Conservation (phyloP, 805 yeast genomes). For the Saccharomyces jurei region DNA sequence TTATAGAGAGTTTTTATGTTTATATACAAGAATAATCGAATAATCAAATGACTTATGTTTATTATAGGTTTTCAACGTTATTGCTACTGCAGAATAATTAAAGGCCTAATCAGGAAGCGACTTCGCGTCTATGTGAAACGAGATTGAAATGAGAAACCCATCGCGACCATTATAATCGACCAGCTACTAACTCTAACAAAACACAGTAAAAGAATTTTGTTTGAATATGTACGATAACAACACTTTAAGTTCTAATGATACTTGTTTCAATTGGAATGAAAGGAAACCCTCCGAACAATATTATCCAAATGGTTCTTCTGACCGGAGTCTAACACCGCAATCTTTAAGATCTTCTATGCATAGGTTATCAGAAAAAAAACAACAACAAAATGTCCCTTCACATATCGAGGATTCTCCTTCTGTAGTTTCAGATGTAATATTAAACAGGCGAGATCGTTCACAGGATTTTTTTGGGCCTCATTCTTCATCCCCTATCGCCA, state of each 20-base stretch:
- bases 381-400: neutral
- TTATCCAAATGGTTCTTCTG: neutral
- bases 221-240: neutral
- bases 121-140: neutral
- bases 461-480: neutral
- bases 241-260: neutral
- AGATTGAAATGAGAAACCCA: neutral
- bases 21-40: neutral
- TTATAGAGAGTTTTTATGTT: neutral
- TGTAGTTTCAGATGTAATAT: neutral
- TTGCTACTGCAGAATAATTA: neutral
- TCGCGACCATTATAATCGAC: neutral
- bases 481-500: neutral
- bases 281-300: neutral
- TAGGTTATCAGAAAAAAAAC: neutral
- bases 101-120: neutral
- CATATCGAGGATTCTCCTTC: neutral
- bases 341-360: neutral
- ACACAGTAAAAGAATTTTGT: neutral
- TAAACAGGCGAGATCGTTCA: neutral
- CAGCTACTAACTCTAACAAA: neutral
- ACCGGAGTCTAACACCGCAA: neutral
- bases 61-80: neutral
- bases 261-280: neutral
- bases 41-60: too few relatives aligned